A percentile compares a stretch with the other conserved stretches of the same genome.
Conservation (phyloP, 495 filamentous ascomycete genomes). For the Xylaria longipes region DNA sequence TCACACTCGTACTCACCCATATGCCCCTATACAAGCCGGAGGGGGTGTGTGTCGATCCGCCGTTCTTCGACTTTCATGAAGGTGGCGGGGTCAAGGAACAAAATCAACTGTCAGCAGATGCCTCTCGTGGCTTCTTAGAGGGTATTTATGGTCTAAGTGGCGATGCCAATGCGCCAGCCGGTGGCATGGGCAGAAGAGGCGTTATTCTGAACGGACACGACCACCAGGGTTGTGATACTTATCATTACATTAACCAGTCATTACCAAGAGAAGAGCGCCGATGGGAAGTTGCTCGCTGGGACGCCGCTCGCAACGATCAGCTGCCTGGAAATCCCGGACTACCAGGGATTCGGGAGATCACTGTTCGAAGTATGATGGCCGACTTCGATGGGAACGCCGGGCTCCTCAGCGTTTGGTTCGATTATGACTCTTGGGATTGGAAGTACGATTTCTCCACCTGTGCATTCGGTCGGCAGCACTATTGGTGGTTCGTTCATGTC, state of each 20-base stretch:
- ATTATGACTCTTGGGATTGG: constrained; percentile 74
- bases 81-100: constrained; percentile 82
- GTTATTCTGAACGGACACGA: constrained; percentile 92
- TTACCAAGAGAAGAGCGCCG: constrained; percentile 39
- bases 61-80: constrained; percentile 76
- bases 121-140: constrained; percentile 72
- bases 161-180: constrained; percentile 55
- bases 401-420: constrained; percentile 87
- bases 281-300: constrained; percentile 57
- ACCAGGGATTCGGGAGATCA: constrained; percentile 82
- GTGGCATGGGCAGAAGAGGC: constrained; percentile 65
- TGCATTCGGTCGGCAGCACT: constrained; percentile 80
- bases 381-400: constrained; percentile 89
- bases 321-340: constrained; percentile 43
- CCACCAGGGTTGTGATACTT: constrained; percentile 89
- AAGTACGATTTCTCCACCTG: constrained; percentile 79
- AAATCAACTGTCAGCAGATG: constrained; percentile 79
- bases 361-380: constrained; percentile 98
- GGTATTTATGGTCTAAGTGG: constrained; percentile 80
- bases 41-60: constrained; percentile 84
- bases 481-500: constrained; percentile 92
- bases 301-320: constrained; percentile 39
- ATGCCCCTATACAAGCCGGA: constrained; percentile 84
- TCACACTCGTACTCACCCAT: constrained; percentile 88
- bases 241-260: constrained; percentile 73